A percentile compares a stretch with the other conserved stretches of the same genome.
phyloP scores from a whole-genome alignment of 2,329 filamentous ascomycete species.

The Penicillium freii region DNA sequence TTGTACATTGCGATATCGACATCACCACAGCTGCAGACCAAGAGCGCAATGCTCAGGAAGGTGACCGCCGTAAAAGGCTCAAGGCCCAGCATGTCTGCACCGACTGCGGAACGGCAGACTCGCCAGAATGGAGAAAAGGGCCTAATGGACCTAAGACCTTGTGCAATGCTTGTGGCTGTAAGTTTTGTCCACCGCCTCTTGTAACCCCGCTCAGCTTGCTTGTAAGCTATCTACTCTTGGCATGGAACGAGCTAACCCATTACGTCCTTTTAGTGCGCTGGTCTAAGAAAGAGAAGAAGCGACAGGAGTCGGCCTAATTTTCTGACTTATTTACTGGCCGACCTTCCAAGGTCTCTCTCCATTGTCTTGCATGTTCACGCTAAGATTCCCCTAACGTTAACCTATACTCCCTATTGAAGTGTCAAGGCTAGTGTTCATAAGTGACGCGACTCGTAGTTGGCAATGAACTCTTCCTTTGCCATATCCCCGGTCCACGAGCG shows the following conservation, averaged over 20 bases:
- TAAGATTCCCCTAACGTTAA: constrained; percentile 13
- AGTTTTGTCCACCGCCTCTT: constrained; percentile 32
- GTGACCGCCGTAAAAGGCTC: constrained; percentile 81
- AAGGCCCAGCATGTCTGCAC: constrained; percentile 96
- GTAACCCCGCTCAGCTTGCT: neutral
- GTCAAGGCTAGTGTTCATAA: too few relatives aligned
- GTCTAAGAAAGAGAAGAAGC: constrained; percentile 76
- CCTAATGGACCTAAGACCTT: constrained; percentile 90
- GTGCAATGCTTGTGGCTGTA: constrained; percentile 90
- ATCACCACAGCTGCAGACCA: constrained; percentile 75
- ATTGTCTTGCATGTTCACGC: constrained; percentile 7
- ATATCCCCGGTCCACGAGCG: too few relatives aligned
- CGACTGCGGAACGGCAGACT: constrained; percentile 91
- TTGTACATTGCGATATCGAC: constrained; percentile 82
- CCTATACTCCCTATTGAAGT: too few relatives aligned
- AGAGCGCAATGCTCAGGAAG: constrained; percentile 51
- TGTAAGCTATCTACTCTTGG: constrained; percentile 1
- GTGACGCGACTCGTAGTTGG: too few relatives aligned
- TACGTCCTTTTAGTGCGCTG: constrained; percentile 49
- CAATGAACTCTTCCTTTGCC: too few relatives aligned
- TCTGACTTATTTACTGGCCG: constrained; percentile 4
- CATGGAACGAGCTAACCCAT: neutral
- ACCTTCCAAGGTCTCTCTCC: neutral
- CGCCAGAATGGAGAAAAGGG: constrained; percentile 93
- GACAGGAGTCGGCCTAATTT: constrained; percentile 28